A percentile compares a stretch with the other conserved stretches of the same genome.
Evolutionary conservation across 148 eudicot species (phyloP).

Genomic region (Rhododendron griersonianum): DNA sequence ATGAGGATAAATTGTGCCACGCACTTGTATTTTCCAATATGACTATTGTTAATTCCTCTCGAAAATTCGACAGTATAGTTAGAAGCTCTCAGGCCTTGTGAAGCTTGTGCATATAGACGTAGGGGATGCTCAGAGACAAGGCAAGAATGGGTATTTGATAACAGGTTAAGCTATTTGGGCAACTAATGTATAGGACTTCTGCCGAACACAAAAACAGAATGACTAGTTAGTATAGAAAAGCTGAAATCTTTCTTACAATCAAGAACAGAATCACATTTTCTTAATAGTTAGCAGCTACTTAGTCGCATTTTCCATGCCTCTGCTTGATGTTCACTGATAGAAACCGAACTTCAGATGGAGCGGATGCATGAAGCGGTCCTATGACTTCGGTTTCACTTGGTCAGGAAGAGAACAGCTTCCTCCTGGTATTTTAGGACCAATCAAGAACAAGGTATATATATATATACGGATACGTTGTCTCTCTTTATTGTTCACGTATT

Average conservation of each 20-base stretch:
- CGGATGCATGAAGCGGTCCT: slow-evolving; percentile 87
- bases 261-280: too few relatives aligned
- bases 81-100: background rate
- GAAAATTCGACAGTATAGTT: background rate
- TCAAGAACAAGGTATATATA: slow-evolving; percentile 66
- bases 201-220: background rate
- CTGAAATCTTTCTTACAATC: too few relatives aligned
- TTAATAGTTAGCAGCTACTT: background rate
- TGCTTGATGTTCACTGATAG: background rate
- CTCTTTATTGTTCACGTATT: background rate
- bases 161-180: background rate
- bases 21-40: background rate
- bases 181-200: background rate
- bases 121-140: background rate
- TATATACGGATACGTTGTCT: background rate
- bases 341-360: slow-evolving; percentile 62
- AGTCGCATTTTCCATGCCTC: background rate
- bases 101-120: background rate
- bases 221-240: background rate
- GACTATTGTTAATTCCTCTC: background rate
- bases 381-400: slow-evolving; percentile 84
- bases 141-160: background rate
- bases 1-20: background rate
- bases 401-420: slow-evolving; percentile 77
- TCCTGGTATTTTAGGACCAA: slow-evolving; percentile 90